Base-by-base conservation (phyloP, 2,329 filamentous ascomycete genomes). In the Penicillium fuscoglaucum region DNA sequence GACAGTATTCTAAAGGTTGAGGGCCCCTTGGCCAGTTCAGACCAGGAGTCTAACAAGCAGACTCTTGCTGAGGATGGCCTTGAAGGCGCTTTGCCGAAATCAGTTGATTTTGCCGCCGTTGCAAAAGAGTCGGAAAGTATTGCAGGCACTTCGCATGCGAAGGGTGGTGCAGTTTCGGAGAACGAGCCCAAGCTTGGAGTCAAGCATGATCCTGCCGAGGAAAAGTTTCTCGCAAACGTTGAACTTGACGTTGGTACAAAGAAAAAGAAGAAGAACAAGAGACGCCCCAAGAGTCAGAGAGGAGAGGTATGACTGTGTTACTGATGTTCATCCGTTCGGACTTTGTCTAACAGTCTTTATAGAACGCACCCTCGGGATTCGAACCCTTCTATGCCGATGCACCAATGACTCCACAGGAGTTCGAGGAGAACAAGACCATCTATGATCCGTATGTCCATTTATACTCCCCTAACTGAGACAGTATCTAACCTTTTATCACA, bases 311-410 rank as follows among this genome's bases (percentile, higher is more conserved):
- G 47, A 17, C 12, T 8, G 8, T 24, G 21, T 52, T 24, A 43
- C n/a, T 19, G 37, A 12, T 47, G 26, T 28, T 28, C 17, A 24
- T 5, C n/a, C 33, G 8, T 29, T 3, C 17, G 35, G 12, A 46
- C 19, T 12, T 48, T 62, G 26, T 59, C 57, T 52, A 28, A 35
- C 26, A 24, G 47, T 60, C 7, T 24, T 21, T 17, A 13, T 43
- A 80, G 77, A 71, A 67, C 48, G 76, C 78, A 58, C 79, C 80
- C 6, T 89, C 85, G 6, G 90, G 90, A 0, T 93, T 92, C 58
- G 90, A 93, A 84, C 88, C 92, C 61, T 91, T 86, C 72, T 95
- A 85, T 70, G 87, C 89, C 13, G 93, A 98, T 72, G 82, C 87
- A 1, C 92, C 92, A 0, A 77, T 96, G 60, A 93, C 89, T 0